Evolutionary conservation across 768 basidiomycete genomes (phyloP).

Genomic region (Neoboletus subvelutipes): DNA sequence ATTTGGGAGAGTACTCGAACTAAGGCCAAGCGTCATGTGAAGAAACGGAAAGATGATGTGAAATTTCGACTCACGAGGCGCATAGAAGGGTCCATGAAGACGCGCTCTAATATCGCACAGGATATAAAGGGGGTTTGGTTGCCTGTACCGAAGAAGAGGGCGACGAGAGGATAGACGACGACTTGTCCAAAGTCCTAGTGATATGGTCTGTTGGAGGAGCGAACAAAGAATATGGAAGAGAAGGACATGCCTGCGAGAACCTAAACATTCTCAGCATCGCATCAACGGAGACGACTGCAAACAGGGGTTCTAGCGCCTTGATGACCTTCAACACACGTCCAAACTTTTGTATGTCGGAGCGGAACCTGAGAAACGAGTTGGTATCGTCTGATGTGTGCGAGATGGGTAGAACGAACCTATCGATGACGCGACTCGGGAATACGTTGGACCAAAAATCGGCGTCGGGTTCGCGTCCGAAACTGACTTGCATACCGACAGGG

Average conservation of each 20-base stretch:
- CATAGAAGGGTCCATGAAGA: conserved; percentile 1
- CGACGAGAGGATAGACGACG: conserved; percentile 2
- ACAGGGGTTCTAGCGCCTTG: conserved; percentile 5
- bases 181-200: conserved; percentile 4
- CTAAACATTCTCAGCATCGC: conserved; percentile 5
- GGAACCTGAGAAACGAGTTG: not conserved
- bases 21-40: not conserved
- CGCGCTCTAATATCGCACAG: not conserved
- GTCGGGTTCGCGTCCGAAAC: not conserved
- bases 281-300: not conserved
- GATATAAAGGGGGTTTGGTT: conserved; percentile 2
- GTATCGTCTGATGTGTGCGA: not conserved
- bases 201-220: not conserved
- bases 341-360: conserved; percentile 8
- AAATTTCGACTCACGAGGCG: conserved; percentile 1
- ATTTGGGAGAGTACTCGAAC: conserved; percentile 9
- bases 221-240: not conserved
- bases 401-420: not conserved
- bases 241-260: not conserved
- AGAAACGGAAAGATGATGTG: not conserved
- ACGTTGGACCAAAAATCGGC: not conserved
- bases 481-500: not conserved
- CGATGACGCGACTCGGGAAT: not conserved
- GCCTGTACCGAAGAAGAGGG: conserved; percentile 6
- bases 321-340: not conserved